These are phyloP conservation scores for Puccinia coronata DNA, from an alignment of 1,284 basidiomycete species.

Conservation along the genomic window DNA sequence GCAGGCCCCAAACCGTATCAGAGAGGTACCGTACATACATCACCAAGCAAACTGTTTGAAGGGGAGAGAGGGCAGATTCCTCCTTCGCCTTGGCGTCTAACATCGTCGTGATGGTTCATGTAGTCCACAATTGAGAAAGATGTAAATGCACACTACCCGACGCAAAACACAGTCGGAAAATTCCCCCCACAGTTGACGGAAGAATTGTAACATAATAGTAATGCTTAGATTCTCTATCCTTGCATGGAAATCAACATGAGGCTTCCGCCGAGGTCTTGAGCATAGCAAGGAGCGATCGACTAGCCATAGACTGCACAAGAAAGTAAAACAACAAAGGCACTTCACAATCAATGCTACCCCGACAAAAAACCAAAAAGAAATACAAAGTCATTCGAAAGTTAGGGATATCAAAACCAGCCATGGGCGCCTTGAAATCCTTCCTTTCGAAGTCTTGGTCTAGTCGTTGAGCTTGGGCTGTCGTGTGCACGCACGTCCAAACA, in stretches of 20 bases:
- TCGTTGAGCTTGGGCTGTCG: constrained; percentile 87
- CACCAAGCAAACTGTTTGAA: too few relatives aligned
- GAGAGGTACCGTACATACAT: background rate
- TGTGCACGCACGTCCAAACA: constrained; percentile 99
- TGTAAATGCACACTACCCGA: constrained; percentile 55
- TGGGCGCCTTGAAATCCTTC: constrained; percentile 94
- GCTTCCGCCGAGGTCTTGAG: constrained; percentile 94
- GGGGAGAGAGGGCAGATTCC: too few relatives aligned
- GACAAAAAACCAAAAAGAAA: background rate
- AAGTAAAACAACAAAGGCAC: constrained; percentile 21
- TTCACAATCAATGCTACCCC: constrained; percentile 17
- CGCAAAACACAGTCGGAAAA: constrained; percentile 54
- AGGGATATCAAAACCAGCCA: constrained; percentile 82
- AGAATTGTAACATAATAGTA: constrained; percentile 51
- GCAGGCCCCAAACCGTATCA: background rate
- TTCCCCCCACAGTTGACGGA: constrained; percentile 56
- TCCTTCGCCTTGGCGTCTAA: too few relatives aligned
- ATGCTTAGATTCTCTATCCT: constrained; percentile 80
- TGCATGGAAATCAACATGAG: constrained; percentile 97
- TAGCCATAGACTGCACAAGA: constrained; percentile 45
- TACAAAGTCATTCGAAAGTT: constrained; percentile 8
- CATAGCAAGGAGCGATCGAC: constrained; percentile 67
- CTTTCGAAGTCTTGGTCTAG: constrained; percentile 84
- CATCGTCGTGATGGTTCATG: constrained; percentile 58
- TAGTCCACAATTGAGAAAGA: constrained; percentile 58